A percentile compares a stretch with the other conserved stretches of the same genome.
Conservation (phyloP, 2,329 filamentous ascomycete species). For the Colletotrichum sp. region DNA sequence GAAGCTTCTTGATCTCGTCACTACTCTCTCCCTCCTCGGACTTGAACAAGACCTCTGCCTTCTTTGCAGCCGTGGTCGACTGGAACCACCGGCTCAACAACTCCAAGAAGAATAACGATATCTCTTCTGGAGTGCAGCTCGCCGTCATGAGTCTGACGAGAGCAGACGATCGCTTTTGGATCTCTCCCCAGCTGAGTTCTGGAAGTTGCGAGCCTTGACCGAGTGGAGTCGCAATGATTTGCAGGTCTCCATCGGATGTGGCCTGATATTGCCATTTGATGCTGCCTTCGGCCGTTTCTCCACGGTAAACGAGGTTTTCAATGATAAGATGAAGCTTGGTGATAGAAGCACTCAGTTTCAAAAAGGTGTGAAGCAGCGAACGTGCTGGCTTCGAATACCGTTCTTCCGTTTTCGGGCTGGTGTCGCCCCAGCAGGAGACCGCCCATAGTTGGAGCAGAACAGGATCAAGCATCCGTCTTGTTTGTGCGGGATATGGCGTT, state of each 20-base stretch:
- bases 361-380: conserved; percentile 59
- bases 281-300: conserved; percentile 38
- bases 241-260: conserved; percentile 51
- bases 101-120: conserved; percentile 65
- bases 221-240: conserved; percentile 44
- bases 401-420: conserved; percentile 36
- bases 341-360: conserved; percentile 59
- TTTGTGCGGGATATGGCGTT: conserved; percentile 70
- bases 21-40: conserved; percentile 32
- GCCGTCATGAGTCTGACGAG: conserved; percentile 56
- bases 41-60: conserved; percentile 29
- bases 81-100: conserved; percentile 65
- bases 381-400: conserved; percentile 50
- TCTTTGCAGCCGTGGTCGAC: conserved; percentile 27
- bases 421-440: conserved; percentile 56
- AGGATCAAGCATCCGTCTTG: conserved; percentile 64
- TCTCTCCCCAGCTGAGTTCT: conserved; percentile 44
- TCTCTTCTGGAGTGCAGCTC: conserved; percentile 58
- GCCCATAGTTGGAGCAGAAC: conserved; percentile 69
- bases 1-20: conserved; percentile 53
- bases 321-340: conserved; percentile 56
- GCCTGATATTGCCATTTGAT: conserved; percentile 58
- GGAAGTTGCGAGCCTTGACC: conserved; percentile 5
- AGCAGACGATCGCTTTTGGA: conserved; percentile 52
- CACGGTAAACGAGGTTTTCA: conserved; percentile 60